Evolutionary conservation across 768 basidiomycete species (phyloP).

Genomic region (Amanita subjunquillea): DNA sequence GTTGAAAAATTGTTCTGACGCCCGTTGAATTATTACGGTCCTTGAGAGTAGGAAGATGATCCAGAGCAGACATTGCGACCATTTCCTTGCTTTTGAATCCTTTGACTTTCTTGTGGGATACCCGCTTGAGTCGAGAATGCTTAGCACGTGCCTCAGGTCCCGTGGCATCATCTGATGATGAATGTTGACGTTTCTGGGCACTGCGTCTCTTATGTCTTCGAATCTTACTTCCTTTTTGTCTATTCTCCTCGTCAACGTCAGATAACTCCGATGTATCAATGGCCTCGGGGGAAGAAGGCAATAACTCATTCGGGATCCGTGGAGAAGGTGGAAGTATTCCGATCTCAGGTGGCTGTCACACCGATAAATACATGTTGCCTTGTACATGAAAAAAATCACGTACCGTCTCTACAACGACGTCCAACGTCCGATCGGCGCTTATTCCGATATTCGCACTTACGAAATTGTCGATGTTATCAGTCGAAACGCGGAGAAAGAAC

Average conservation of each 20-base stretch:
- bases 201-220: background rate
- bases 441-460: slow-evolving; percentile 49
- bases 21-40: background rate
- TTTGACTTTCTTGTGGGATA: background rate
- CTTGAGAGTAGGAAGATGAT: slow-evolving; percentile 2
- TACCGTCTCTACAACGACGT: slow-evolving; percentile 51
- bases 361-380: background rate
- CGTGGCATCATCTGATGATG: background rate
- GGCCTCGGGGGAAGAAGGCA: slow-evolving; percentile 3
- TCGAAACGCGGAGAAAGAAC: slow-evolving; percentile 51
- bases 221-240: background rate
- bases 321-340: slow-evolving; percentile 22
- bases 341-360: slow-evolving; percentile 22
- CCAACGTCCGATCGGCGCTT: slow-evolving; percentile 41
- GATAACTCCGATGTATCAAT: background rate
- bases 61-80: background rate
- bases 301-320: slow-evolving; percentile 18
- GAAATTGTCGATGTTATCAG: slow-evolving; percentile 39
- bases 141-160: background rate
- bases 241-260: background rate
- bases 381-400: slow-evolving; percentile 11
- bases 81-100: background rate
- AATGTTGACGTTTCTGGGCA: background rate
- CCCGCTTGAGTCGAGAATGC: background rate
- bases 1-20: background rate